Conservation (phyloP, 495 filamentous ascomycete species). For the Aspergillus diversus region DNA sequence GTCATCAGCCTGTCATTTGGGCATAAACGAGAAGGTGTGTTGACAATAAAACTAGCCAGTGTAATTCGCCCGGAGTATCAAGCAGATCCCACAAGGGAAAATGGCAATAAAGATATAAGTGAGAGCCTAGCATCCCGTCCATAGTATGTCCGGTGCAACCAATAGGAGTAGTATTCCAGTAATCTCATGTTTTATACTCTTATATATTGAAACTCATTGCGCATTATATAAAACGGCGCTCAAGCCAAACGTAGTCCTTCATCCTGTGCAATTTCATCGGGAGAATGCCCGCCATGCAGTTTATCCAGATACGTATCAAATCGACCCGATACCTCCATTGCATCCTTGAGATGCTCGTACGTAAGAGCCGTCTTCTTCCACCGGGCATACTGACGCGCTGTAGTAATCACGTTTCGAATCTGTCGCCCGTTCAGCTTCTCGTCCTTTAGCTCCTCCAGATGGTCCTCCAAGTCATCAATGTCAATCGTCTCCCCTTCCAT, state of each 20-base stretch:
- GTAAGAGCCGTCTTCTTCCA: background rate
- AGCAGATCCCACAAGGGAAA: too few species aligned
- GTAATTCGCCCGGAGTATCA: too few species aligned
- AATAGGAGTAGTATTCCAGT: too few species aligned
- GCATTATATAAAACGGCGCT: background rate
- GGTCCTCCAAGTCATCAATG: background rate
- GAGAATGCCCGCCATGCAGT: background rate
- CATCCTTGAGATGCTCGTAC: background rate
- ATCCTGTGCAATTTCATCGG: background rate
- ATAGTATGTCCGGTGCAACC: too few species aligned
- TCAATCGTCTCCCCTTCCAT: slow-evolving; percentile 1
- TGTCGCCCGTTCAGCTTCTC: slow-evolving; percentile 44
- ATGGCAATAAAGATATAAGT: too few species aligned
- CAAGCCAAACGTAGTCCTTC: background rate
- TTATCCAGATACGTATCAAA: background rate
- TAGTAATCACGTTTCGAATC: slow-evolving; percentile 34
- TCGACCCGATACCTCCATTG: background rate
- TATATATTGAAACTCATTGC: too few species aligned
- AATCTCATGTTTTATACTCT: too few species aligned
- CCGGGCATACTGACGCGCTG: slow-evolving; percentile 16
- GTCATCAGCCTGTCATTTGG: too few species aligned
- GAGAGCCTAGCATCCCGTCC: too few species aligned
- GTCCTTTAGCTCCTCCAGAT: slow-evolving; percentile 25
- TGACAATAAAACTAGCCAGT: too few species aligned
- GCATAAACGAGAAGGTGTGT: too few species aligned